Base-by-base conservation (phyloP, 345 rosid species). In the Populus simonii region DNA sequence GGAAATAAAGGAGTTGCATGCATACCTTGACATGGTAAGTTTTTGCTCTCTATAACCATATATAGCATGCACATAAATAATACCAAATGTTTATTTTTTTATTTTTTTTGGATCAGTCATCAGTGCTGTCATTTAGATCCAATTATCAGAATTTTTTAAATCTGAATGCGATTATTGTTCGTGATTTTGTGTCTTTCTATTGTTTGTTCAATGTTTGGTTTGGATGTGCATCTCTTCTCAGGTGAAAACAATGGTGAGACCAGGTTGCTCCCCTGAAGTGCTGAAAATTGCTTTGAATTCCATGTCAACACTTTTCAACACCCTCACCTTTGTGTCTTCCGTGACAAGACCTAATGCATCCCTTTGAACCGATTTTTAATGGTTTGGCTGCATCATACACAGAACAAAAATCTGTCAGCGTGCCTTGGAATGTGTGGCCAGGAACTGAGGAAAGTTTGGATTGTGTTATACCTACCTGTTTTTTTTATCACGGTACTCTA, bases 231-330 rank as follows among this genome's bases (percentile, higher is more conserved):
- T 74, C 71, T 62, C 68, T 23, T 36, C 39, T 43, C 82, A 86
- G 86, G 84, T 88, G 66, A 74, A 80, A 83, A 70, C 38, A 71
- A 75, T 81, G 74, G 85, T 76, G 72, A 84, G 70, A 63, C 89
- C 89, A 0, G 90, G 90, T 38, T 86, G 85, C 68, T 81, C 89
- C 7, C 78, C 74, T 8, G 84, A 85, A 70, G 75, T 79, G 67
- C 51, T 86, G 73, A 83, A 78, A 70, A 72, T 81, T 68, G 80
- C 89, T 8, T 73, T 84, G 84, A 68, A 11, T 53, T 82, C 86
- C 72, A 51, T 88, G 77, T 79, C 79, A 20, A 31, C 80, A 8
- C 84, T 86, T 25, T 84, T 82, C 23, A 55, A 81, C 72, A 31
- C 73, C 61, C 86, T 85, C 71, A 65, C 77, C 47, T 66, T 3